Conservation (phyloP, 2,329 filamentous ascomycete species). For the Pyricularia sp. region DNA sequence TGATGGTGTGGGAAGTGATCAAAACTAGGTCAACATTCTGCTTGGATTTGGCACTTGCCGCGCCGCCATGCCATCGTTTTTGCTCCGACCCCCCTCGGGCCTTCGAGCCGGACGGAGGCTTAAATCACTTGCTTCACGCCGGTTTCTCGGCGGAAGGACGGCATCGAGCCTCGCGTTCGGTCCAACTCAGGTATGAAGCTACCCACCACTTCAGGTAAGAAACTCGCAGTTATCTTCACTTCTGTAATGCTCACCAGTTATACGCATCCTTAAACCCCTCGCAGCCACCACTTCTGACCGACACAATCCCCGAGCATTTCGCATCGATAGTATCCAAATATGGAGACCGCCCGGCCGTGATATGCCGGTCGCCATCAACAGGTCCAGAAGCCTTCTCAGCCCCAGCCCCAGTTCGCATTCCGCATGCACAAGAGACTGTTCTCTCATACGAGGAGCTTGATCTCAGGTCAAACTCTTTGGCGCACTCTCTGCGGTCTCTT, state of each 20-base stretch:
- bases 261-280: background rate
- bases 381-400: constrained; percentile 9
- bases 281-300: constrained; percentile 51
- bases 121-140: background rate
- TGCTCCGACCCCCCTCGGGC: background rate
- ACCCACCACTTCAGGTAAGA: background rate
- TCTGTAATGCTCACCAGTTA: background rate
- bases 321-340: constrained; percentile 46
- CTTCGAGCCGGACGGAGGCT: background rate
- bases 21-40: background rate
- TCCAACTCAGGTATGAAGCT: background rate
- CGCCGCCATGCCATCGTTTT: background rate
- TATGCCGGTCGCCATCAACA: constrained; percentile 31
- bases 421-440: constrained; percentile 45
- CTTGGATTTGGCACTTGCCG: background rate
- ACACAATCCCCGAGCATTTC: constrained; percentile 65
- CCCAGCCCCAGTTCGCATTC: constrained; percentile 30
- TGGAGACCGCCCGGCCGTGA: constrained; percentile 51
- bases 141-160: background rate
- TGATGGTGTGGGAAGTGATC: background rate
- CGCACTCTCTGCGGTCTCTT: constrained; percentile 51
- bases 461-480: constrained; percentile 60
- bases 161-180: background rate
- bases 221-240: background rate
- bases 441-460: constrained; percentile 70